phyloP scores from a whole-genome alignment of 148 eudicot species.

The Chenopodium quinoa region DNA sequence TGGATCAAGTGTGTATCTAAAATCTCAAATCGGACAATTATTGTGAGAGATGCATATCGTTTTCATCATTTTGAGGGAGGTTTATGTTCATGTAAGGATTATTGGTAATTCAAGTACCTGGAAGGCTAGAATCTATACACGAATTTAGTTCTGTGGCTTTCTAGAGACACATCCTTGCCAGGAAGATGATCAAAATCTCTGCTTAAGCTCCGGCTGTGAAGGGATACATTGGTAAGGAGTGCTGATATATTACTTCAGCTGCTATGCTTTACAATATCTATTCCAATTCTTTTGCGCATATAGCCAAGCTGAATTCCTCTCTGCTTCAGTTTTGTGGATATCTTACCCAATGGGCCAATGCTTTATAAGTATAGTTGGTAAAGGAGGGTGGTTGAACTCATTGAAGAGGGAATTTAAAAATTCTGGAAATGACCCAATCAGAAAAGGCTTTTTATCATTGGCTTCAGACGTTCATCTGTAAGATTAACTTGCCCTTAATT shows the following conservation, averaged over 20 bases:
- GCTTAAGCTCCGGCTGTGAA: neutral
- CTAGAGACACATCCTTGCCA: neutral
- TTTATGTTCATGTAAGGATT: conserved; percentile 74
- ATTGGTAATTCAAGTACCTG: conserved; percentile 42
- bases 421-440: neutral
- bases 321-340: neutral
- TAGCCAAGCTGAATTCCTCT: neutral
- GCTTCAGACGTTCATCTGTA: neutral
- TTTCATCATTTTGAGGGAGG: conserved; percentile 84
- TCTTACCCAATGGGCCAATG: neutral
- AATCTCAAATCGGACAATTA: conserved; percentile 53
- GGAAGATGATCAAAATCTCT: conserved; percentile 6
- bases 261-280: neutral
- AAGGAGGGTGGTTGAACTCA: neutral
- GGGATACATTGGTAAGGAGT: conserved; percentile 10
- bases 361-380: neutral
- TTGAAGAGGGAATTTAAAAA: neutral
- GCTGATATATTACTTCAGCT: neutral
- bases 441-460: neutral
- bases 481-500: neutral
- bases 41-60: conserved; percentile 79
- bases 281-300: neutral
- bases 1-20: conserved; percentile 74
- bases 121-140: neutral
- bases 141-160: neutral